phyloP scores from a whole-genome alignment of 306 rosid species.

The Rosa multiflora region DNA sequence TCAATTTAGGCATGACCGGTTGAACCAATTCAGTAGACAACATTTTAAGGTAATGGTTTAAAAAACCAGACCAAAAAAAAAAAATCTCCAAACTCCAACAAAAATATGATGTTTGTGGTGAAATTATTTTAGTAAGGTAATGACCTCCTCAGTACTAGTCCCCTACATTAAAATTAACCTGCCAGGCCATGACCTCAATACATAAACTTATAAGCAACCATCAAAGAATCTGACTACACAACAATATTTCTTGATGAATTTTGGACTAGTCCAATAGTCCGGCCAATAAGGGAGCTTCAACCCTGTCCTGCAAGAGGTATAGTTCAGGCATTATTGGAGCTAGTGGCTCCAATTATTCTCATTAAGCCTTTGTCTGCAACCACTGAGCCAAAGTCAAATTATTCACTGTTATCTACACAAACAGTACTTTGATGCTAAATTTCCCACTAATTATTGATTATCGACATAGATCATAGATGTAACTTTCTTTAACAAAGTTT shows the following conservation, averaged over 20 bases:
- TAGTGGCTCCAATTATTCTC: conserved; percentile 1
- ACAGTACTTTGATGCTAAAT: neutral
- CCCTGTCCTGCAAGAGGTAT: neutral
- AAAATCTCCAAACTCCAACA: too few relatives aligned
- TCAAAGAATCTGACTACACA: neutral
- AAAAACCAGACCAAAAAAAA: neutral
- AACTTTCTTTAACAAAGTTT: neutral
- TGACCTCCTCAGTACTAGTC: too few relatives aligned
- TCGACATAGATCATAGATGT: neutral
- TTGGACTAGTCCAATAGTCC: too few relatives aligned
- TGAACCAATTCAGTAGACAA: too few relatives aligned
- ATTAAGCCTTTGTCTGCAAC: neutral
- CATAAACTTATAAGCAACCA: neutral
- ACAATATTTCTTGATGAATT: neutral
- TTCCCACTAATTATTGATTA: neutral
- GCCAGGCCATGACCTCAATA: neutral
- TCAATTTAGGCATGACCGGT: too few relatives aligned
- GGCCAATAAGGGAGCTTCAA: too few relatives aligned
- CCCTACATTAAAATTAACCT: neutral
- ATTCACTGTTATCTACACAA: neutral
- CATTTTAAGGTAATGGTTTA: too few relatives aligned
- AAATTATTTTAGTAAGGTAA: too few relatives aligned
- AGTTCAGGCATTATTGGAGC: neutral
- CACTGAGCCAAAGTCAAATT: neutral
- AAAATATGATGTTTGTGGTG: too few relatives aligned